phyloP scores from a whole-genome alignment of 2,329 filamentous ascomycete genomes.

The Fusarium humuli region DNA sequence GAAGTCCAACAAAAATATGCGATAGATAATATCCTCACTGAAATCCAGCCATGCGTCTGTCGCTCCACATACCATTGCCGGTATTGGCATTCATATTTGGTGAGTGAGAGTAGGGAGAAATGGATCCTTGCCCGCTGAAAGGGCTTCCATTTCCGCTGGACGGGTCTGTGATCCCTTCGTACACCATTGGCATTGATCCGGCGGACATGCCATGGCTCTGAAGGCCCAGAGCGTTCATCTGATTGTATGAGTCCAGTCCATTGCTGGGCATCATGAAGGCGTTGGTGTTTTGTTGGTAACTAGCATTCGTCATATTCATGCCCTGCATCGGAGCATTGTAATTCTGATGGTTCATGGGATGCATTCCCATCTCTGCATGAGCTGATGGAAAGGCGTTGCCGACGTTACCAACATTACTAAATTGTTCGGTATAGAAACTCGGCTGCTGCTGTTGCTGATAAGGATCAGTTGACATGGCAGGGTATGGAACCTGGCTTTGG shows the following conservation, averaged over 20 bases:
- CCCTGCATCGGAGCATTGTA: conserved; percentile 44
- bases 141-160: conserved; percentile 52
- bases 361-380: conserved; percentile 42
- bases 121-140: conserved; percentile 53
- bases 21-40: conserved; percentile 9
- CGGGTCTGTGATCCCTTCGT: conserved; percentile 50
- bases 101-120: conserved; percentile 52
- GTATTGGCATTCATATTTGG: conserved; percentile 48
- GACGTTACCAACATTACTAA: conserved; percentile 45
- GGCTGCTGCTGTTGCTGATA: conserved; percentile 32
- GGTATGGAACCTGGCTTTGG: conserved; percentile 43
- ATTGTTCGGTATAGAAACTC: conserved; percentile 46
- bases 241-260: conserved; percentile 49
- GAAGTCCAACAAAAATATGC: neutral
- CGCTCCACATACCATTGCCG: conserved; percentile 33
- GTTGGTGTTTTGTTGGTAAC: conserved; percentile 41
- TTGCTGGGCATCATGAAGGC: conserved; percentile 46
- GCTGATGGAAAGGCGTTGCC: conserved; percentile 45
- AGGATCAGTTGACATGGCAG: conserved; percentile 44
- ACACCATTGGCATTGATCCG: conserved; percentile 50
- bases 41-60: conserved; percentile 35
- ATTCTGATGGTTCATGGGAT: conserved; percentile 42
- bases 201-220: conserved; percentile 45
- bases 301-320: conserved; percentile 41
- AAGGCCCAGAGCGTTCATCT: conserved; percentile 51